Evolutionary conservation across 164 flowering plant genomes (phyloP).

Genomic region (Buxus sempervirens): DNA sequence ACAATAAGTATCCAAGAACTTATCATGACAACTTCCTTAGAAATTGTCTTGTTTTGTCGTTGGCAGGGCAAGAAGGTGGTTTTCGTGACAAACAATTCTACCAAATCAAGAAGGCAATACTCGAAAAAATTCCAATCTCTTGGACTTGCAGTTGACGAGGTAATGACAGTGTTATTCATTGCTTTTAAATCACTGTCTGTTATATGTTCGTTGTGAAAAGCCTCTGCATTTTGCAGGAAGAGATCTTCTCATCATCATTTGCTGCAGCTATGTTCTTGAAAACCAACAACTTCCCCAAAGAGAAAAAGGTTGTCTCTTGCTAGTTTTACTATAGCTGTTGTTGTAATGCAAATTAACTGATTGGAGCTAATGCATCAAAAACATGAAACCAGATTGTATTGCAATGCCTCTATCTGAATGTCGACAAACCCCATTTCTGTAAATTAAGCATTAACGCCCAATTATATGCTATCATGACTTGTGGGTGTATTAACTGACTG

Average conservation of each 20-base stretch:
- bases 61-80: slow-evolving; percentile 79
- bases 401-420: too few relatives aligned
- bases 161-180: neutral
- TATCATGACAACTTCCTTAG: neutral
- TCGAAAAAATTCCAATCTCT: slow-evolving; percentile 68
- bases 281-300: slow-evolving; percentile 59
- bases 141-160: slow-evolving; percentile 76
- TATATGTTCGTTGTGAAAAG: neutral
- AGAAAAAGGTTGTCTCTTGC: slow-evolving; percentile 61
- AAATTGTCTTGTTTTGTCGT: slow-evolving; percentile 1
- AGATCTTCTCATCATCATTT: slow-evolving; percentile 87
- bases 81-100: slow-evolving; percentile 88
- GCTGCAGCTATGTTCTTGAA: slow-evolving; percentile 98
- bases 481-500: neutral
- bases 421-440: too few relatives aligned
- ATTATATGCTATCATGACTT: neutral
- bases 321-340: neutral
- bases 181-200: neutral
- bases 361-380: neutral
- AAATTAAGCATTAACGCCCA: too few relatives aligned
- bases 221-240: slow-evolving; percentile 53
- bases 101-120: slow-evolving; percentile 70
- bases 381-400: neutral
- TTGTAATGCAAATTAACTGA: neutral
- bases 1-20: too few relatives aligned